These are phyloP conservation scores for Talaromyces rugulosus DNA, from an alignment of 2,329 filamentous ascomycete species.

Conservation along the genomic window DNA sequence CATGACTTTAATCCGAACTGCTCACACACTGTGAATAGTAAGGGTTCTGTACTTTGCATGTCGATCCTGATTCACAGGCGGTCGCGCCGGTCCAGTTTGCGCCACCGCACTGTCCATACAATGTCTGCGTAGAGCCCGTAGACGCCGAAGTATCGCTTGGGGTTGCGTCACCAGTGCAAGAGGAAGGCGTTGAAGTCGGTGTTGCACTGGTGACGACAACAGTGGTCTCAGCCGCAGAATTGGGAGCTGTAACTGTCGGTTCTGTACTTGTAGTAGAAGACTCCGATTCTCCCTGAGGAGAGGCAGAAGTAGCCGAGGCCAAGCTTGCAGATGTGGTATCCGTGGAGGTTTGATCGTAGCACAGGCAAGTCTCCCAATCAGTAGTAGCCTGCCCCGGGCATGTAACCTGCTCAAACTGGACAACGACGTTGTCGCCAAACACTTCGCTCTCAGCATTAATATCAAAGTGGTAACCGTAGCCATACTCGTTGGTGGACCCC, in stretches of 20 bases:
- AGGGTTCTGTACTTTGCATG: slow-evolving; percentile 23
- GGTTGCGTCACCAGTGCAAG: not conserved
- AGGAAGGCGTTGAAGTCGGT: not conserved
- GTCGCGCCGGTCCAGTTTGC: slow-evolving; percentile 25
- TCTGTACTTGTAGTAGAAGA: not conserved
- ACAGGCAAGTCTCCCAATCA: slow-evolving; percentile 24
- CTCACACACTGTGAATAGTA: slow-evolving; percentile 29
- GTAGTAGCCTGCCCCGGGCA: slow-evolving; percentile 24
- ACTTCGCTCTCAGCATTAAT: slow-evolving; percentile 30
- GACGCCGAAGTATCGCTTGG: not conserved
- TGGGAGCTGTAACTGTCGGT: not conserved
- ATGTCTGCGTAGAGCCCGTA: slow-evolving; percentile 10
- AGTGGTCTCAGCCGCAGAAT: not conserved
- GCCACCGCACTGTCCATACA: slow-evolving; percentile 27
- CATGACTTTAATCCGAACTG: not conserved
- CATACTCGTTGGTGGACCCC: slow-evolving; percentile 29
- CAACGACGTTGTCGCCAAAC: slow-evolving; percentile 31
- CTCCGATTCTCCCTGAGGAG: not conserved
- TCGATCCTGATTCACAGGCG: slow-evolving; percentile 22
- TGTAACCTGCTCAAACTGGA: slow-evolving; percentile 27
- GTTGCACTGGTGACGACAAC: not conserved
- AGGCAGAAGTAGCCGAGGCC: not conserved
- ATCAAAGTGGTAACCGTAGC: slow-evolving; percentile 35
- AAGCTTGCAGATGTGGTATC: slow-evolving; percentile 13
- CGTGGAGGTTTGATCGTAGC: slow-evolving; percentile 16